These are phyloP conservation scores for Capronia americana DNA, from an alignment of 2,329 filamentous ascomycete genomes.

Conservation along the genomic window DNA sequence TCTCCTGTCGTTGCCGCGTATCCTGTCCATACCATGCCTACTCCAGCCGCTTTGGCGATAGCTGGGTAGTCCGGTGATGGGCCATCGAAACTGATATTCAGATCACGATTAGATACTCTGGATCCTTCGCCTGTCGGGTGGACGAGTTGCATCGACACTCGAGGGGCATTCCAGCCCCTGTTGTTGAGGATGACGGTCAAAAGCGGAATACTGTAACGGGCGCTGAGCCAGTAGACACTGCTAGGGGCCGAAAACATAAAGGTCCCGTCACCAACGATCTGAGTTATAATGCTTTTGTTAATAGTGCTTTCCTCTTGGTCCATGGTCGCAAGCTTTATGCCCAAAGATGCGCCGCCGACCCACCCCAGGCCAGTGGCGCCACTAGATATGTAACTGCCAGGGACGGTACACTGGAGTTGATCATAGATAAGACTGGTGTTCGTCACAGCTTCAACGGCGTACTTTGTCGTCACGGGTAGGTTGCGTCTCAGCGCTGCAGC, in stretches of 20 bases:
- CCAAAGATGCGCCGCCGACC: conserved; percentile 69
- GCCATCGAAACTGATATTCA: too few relatives aligned
- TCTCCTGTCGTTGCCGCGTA: too few relatives aligned
- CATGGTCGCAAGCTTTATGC: conserved; percentile 59
- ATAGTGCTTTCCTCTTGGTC: conserved; percentile 59
- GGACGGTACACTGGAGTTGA: conserved; percentile 42
- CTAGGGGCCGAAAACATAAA: conserved; percentile 70
- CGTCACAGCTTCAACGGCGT: conserved; percentile 3
- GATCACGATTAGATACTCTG: too few relatives aligned
- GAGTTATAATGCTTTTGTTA: conserved; percentile 64
- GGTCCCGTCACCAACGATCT: conserved; percentile 71
- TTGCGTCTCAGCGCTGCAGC: not conserved
- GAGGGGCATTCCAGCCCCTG: conserved; percentile 74
- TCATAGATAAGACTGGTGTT: not conserved
- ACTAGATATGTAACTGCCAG: conserved; percentile 80
- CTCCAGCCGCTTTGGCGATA: too few relatives aligned
- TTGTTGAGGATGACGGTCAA: conserved; percentile 73
- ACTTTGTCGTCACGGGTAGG: too few relatives aligned
- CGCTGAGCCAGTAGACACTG: conserved; percentile 71
- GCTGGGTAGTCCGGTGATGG: too few relatives aligned
- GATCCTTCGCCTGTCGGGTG: too few relatives aligned
- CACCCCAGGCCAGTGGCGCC: conserved; percentile 81
- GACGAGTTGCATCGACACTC: too few relatives aligned
- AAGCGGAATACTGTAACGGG: conserved; percentile 69
- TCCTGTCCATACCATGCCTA: too few relatives aligned